Base-by-base conservation (phyloP, 2,329 filamentous ascomycete species). In the Pseudogymnoascus destructans region DNA sequence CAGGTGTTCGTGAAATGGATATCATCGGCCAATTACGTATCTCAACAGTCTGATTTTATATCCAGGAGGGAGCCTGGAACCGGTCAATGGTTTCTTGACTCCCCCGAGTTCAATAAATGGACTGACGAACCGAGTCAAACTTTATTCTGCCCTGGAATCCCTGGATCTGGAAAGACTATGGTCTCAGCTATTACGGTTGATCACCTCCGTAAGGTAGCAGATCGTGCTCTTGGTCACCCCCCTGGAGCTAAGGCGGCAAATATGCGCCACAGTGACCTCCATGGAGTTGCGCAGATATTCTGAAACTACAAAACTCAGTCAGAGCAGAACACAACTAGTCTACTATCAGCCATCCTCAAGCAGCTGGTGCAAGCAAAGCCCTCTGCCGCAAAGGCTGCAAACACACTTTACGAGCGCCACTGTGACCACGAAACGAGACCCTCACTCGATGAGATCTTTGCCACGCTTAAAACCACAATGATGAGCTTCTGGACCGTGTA, bases 41-140 rank as follows among this genome's bases (percentile, higher is more conserved):
- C 64, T n/a, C 70, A 75, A 40, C 75, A 78, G 21, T 66, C 55
- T 5, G 74, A 77, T 58, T 67, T 68, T 13, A 60, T 75, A 3
- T 61, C 57, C 1, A 62, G 65, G 8, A 67, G 69, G 27, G 69
- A 77, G 55, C 9, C 59, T n/a, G 71, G 67, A 5, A 62, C 61
- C 13, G 61, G 61, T 1, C 49, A 61, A 54, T 63, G 61, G 60
- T 58, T 63, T 21, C 40, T 63, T 11, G 55, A 59, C 3, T 61
- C 62, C 9, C 9, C 49, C 17, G 57, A 63, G 19, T 63, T 55
- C 32, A 36, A 57, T 19, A 33, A 6, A 1, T 63, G 60, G 62
- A 13, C 55, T 10, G 25, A 27, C 1, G 42, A 27, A 13, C 19
- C 35, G 1, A 33, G 55, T 15, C 56, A 57, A 19, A 61, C 57